Base-by-base conservation (phyloP, 331 rosid genomes). In the Erythrophleum ivorense region DNA sequence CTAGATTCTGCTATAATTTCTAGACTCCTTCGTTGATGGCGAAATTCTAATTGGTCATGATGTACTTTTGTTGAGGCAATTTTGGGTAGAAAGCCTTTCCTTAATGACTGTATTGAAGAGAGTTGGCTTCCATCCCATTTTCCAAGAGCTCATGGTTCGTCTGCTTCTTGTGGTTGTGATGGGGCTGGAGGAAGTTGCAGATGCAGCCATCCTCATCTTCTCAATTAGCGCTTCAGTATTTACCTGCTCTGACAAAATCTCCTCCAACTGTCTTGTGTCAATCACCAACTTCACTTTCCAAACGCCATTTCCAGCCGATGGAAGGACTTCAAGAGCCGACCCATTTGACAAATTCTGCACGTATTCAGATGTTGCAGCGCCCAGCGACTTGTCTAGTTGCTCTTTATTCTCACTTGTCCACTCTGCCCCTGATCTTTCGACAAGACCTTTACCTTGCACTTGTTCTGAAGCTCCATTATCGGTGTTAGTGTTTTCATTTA, bases 161-260 rank as follows among this genome's bases (percentile, higher is more conserved):
- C 40, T 62, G 70, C 64, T 87, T 76, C 88, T 92, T 24, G 86
- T 62, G 58, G 83, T 83, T 69, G 85, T 88, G 14, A 87, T 52
- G 57, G 86, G 87, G 60, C 87, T 90, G 2, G 87, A 66, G 7
- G 92, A 73, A 40, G 84, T 82, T 62, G 91, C 79, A 69, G 85
- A 86, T 43, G 94, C 97, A 76, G 87, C 95, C 90, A 83, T 92
- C 79, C 97, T 92, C 95, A 92, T 89, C 76, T 77, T 88, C 91
- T 92, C 97, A 46, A 92, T 92, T 80, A 92, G 14, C 0, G 97
- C 97, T 72, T 84, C 94, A 1, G 91, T 89, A 52, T 88, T 88
- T 15, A 85, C 95, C 77, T 91, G 91, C 63, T 89, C 92, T 3
- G 94, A 89, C 78, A 92, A 73, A 76, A 92, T 91, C 88, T 89